phyloP scores from a whole-genome alignment of 2,329 filamentous ascomycete species.

The Arthrobotrys megalospora region DNA sequence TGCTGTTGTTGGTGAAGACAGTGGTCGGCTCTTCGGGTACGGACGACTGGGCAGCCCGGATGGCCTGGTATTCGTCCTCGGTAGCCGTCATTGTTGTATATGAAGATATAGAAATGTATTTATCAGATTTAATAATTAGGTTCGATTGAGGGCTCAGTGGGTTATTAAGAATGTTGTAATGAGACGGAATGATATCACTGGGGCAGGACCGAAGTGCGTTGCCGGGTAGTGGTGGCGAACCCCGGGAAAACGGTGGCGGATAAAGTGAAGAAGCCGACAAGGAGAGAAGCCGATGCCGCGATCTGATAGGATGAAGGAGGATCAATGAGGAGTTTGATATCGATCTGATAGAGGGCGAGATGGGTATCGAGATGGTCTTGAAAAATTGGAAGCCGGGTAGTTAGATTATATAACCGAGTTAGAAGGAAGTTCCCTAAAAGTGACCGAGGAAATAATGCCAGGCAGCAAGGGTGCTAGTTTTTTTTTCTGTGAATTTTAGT shows the following conservation, averaged over 20 bases:
- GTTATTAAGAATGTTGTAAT: slow-evolving; percentile 20
- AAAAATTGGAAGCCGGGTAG: slow-evolving; percentile 8
- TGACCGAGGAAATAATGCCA: slow-evolving; percentile 40
- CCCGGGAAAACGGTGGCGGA: slow-evolving; percentile 5
- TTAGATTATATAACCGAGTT: slow-evolving; percentile 11
- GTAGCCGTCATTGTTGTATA: slow-evolving; percentile 52
- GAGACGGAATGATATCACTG: slow-evolving; percentile 15
- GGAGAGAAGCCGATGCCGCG: slow-evolving; percentile 8
- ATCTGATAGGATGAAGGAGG: slow-evolving; percentile 6
- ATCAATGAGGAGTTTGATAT: not conserved
- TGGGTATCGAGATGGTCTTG: not conserved
- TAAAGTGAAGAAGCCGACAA: not conserved
- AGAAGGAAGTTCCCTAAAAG: slow-evolving; percentile 33
- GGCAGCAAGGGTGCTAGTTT: slow-evolving; percentile 20
- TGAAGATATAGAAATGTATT: slow-evolving; percentile 2
- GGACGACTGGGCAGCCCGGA: slow-evolving; percentile 47
- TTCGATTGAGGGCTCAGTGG: not conserved
- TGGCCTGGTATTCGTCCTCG: slow-evolving; percentile 55
- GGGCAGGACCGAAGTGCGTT: slow-evolving; percentile 41
- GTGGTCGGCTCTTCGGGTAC: slow-evolving; percentile 59
- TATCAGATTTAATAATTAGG: not conserved
- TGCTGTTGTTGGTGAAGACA: slow-evolving; percentile 12
- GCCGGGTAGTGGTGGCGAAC: slow-evolving; percentile 48
- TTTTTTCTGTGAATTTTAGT: not conserved
- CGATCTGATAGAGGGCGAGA: slow-evolving; percentile 27